Percentiles rank a stretch among this genome's conserved stretches.
These are phyloP conservation scores for Apiospora marii DNA, from an alignment of 2,329 filamentous ascomycete species.

Conservation along the genomic window DNA sequence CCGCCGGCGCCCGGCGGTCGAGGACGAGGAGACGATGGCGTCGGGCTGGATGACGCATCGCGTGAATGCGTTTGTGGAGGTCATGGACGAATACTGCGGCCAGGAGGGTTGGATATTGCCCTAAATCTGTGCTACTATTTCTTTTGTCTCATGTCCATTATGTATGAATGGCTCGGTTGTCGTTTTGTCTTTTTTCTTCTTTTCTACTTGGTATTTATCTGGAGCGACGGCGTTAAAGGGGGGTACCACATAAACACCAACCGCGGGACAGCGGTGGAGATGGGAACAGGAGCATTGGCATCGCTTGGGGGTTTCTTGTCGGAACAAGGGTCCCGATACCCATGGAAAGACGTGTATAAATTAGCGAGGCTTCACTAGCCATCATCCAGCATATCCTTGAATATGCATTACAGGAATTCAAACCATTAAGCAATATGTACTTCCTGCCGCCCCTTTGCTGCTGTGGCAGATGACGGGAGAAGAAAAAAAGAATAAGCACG, in stretches of 20 bases:
- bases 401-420: background rate
- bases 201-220: background rate
- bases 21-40: constrained; percentile 30
- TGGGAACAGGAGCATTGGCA: constrained; percentile 13
- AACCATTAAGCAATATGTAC: background rate
- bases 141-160: background rate
- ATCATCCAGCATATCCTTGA: background rate
- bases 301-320: background rate
- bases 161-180: background rate
- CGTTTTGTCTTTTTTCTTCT: background rate
- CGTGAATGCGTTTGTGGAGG: constrained; percentile 37
- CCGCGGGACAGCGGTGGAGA: constrained; percentile 12
- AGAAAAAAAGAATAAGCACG: too few species aligned
- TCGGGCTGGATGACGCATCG: constrained; percentile 44
- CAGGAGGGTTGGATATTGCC: constrained; percentile 19
- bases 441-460: background rate
- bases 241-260: background rate
- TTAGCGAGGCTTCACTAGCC: constrained; percentile 14
- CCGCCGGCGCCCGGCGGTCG: constrained; percentile 30
- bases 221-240: constrained; percentile 15
- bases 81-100: constrained; percentile 34
- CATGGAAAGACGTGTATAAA: background rate
- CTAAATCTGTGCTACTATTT: background rate
- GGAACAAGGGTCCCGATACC: background rate
- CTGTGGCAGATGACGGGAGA: too few species aligned